A percentile compares a stretch with the other conserved stretches of the same genome.
phyloP scores from a whole-genome alignment of 1,284 basidiomycete genomes.

The Cronartium quercuum region DNA sequence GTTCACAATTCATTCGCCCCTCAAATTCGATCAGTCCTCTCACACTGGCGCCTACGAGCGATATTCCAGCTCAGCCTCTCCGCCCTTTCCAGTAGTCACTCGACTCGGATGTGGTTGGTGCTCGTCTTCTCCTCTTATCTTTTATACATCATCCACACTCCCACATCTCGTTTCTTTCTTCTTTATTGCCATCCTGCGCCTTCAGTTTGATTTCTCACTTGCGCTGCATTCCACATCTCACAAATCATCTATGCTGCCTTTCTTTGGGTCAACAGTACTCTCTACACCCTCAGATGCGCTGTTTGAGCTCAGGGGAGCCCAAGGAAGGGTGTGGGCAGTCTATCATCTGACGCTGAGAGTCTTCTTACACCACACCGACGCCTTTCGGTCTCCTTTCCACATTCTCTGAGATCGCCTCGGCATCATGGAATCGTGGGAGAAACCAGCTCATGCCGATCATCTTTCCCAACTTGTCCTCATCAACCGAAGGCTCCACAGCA shows the following conservation, averaged over 20 bases:
- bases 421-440: too few species aligned
- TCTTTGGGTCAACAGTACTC: too few species aligned
- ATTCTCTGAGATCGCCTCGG: too few species aligned
- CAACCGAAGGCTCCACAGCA: too few species aligned
- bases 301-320: too few species aligned
- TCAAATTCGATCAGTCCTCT: background rate
- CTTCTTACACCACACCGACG: too few species aligned
- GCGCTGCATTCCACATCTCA: background rate
- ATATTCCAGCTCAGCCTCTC: background rate
- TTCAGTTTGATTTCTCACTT: background rate
- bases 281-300: too few species aligned
- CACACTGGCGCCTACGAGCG: background rate
- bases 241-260: too few species aligned
- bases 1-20: background rate
- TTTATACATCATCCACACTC: background rate
- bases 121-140: background rate
- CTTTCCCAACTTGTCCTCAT: constrained; percentile 5
- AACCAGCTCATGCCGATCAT: background rate
- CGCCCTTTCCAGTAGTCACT: background rate
- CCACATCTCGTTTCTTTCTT: background rate
- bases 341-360: too few species aligned
- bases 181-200: background rate
- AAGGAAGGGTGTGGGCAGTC: too few species aligned
- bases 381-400: too few species aligned
- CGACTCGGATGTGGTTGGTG: constrained; percentile 1